These are phyloP conservation scores for Teratosphaeriaceae sp. DNA, from an alignment of 2,329 filamentous ascomycete genomes.

Conservation along the genomic window DNA sequence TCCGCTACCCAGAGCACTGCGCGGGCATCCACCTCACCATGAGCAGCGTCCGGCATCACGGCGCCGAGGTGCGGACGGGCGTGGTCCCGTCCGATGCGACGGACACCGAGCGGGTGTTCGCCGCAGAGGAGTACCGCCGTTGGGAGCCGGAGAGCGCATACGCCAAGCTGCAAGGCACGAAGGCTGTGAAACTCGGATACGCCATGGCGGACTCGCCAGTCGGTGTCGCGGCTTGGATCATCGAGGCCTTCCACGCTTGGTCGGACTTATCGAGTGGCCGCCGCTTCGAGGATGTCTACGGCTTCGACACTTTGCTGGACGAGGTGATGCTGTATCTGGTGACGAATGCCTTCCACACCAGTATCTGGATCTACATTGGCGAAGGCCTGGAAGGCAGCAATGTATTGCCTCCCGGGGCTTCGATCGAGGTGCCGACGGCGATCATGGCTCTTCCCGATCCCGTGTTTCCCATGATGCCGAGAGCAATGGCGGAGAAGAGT, in stretches of 20 bases:
- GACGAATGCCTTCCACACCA: neutral
- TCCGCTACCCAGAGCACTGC: neutral
- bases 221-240: neutral
- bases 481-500: neutral
- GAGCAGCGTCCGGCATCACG: neutral
- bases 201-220: neutral
- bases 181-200: neutral
- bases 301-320: neutral
- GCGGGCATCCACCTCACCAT: neutral
- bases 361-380: neutral
- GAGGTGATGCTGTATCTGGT: neutral
- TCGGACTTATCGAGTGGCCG: neutral
- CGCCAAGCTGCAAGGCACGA: neutral
- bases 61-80: neutral
- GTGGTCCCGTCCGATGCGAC: neutral
- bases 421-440: neutral
- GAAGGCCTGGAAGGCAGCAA: neutral
- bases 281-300: neutral
- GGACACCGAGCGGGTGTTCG: neutral
- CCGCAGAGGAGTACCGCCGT: neutral
- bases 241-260: neutral
- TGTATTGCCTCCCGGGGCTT: neutral
- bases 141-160: neutral
- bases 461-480: neutral
- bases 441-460: neutral